These are phyloP conservation scores for Tetrapisispora pingtungensis DNA, from an alignment of 805 yeast genomes.

Conservation along the genomic window DNA sequence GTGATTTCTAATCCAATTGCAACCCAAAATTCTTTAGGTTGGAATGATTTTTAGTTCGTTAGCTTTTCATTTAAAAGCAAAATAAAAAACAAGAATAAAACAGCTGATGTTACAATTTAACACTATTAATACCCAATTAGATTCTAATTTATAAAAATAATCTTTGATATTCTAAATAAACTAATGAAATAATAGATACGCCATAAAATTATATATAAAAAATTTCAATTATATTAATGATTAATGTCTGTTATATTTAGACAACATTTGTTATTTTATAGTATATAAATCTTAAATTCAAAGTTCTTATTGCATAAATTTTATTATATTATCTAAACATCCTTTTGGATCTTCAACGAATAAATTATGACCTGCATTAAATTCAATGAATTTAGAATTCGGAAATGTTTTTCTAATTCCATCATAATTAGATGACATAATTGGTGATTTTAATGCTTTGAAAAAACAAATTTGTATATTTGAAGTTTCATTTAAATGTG, in stretches of 20 bases:
- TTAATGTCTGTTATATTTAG: no score
- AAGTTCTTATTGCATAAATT: conserved; percentile 11
- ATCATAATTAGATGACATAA: conserved; percentile 30
- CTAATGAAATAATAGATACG: no score
- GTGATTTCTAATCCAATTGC: conserved; percentile 61
- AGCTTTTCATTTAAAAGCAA: no score
- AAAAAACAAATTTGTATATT: conserved; percentile 34
- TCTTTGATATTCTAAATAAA: no score
- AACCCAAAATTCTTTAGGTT: conserved; percentile 62
- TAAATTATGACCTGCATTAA: conserved; percentile 26
- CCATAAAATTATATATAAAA: no score
- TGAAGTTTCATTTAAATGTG: conserved; percentile 4
- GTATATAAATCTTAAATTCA: no score
- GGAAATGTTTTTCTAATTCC: conserved; percentile 19
- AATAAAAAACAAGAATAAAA: no score
- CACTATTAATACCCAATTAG: neutral
- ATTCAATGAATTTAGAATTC: conserved; percentile 14
- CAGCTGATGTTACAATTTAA: no score
- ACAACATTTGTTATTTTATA: no score
- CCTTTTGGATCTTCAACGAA: conserved; percentile 21
- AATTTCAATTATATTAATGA: no score
- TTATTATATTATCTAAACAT: conserved; percentile 9
- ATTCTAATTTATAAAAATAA: neutral
- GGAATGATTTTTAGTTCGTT: conserved; percentile 34
- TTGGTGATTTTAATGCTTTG: conserved; percentile 35